Evolutionary conservation across 805 yeast genomes (phyloP).

Genomic region (Sugiyamaella valdiviana): DNA sequence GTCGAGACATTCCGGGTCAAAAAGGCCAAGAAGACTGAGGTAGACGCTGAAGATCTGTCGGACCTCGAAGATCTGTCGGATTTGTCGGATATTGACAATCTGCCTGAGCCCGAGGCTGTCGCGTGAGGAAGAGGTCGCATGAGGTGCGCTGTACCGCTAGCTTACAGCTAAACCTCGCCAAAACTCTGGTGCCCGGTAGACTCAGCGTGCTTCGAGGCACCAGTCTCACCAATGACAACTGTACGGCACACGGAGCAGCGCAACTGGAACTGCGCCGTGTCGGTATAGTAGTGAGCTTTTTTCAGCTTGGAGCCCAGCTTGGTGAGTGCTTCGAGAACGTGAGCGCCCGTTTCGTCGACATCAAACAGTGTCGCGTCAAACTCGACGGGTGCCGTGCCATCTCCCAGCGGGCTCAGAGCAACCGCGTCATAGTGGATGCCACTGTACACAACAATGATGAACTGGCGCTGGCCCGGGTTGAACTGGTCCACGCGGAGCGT

Average conservation of each 20-base stretch:
- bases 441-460: slow-evolving; percentile 52
- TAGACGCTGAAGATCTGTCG: slow-evolving; percentile 1
- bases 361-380: slow-evolving; percentile 42
- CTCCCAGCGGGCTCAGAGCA: slow-evolving; percentile 34
- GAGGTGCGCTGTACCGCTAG: not conserved
- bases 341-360: slow-evolving; percentile 29
- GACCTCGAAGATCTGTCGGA: too few species aligned
- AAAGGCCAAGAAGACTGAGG: slow-evolving; percentile 4
- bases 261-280: slow-evolving; percentile 53
- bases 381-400: slow-evolving; percentile 21
- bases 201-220: slow-evolving; percentile 58
- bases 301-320: slow-evolving; percentile 43
- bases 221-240: slow-evolving; percentile 54
- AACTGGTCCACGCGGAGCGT: slow-evolving; percentile 53
- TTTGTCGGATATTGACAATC: too few species aligned
- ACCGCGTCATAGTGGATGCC: slow-evolving; percentile 73
- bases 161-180: slow-evolving; percentile 39
- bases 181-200: slow-evolving; percentile 54
- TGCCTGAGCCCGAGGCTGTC: not conserved
- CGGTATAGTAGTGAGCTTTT: slow-evolving; percentile 53
- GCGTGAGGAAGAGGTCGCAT: not conserved
- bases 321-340: slow-evolving; percentile 35
- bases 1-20: too few species aligned
- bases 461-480: slow-evolving; percentile 38
- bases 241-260: slow-evolving; percentile 52